phyloP scores from a whole-genome alignment of 352 stramenopile species.

The Pythium dissotocum region DNA sequence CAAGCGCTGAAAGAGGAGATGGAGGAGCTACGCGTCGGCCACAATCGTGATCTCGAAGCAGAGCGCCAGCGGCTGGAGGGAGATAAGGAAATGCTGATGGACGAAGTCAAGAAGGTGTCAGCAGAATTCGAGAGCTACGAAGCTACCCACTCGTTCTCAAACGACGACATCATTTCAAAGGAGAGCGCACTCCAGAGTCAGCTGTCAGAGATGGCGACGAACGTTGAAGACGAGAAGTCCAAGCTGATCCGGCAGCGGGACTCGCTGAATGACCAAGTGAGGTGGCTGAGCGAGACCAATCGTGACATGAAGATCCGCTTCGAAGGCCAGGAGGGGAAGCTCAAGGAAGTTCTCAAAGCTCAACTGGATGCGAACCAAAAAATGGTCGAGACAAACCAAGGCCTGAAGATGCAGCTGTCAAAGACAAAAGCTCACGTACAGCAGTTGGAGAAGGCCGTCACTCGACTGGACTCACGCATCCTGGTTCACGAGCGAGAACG shows the following conservation, averaged over 20 bases:
- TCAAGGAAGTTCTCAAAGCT: slow-evolving; percentile 38
- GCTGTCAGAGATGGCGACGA: slow-evolving; percentile 4
- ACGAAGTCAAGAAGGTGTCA: not conserved
- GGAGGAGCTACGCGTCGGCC: slow-evolving; percentile 9
- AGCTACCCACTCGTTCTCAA: not conserved
- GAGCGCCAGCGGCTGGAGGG: slow-evolving; percentile 3
- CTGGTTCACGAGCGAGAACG: slow-evolving; percentile 53
- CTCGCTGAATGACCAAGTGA: slow-evolving; percentile 17
- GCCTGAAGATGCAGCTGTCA: slow-evolving; percentile 38
- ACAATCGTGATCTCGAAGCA: slow-evolving; percentile 2
- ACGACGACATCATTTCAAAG: slow-evolving; percentile 17
- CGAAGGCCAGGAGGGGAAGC: slow-evolving; percentile 33
- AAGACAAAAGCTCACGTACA: slow-evolving; percentile 25
- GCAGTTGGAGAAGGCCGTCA: slow-evolving; percentile 36
- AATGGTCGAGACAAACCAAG: slow-evolving; percentile 41
- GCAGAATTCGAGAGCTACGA: slow-evolving; percentile 6
- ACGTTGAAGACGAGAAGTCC: slow-evolving; percentile 1
- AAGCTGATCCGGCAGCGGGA: slow-evolving; percentile 25
- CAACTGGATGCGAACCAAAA: slow-evolving; percentile 48
- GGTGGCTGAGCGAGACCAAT: slow-evolving; percentile 14
- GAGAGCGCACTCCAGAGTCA: not conserved
- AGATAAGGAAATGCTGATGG: not conserved
- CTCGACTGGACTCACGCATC: slow-evolving; percentile 48
- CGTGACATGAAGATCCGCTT: slow-evolving; percentile 26
- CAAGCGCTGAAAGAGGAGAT: slow-evolving; percentile 34